Conservation (phyloP, 371 early-diverging fungal genomes). For the Mucor velutinosus region DNA sequence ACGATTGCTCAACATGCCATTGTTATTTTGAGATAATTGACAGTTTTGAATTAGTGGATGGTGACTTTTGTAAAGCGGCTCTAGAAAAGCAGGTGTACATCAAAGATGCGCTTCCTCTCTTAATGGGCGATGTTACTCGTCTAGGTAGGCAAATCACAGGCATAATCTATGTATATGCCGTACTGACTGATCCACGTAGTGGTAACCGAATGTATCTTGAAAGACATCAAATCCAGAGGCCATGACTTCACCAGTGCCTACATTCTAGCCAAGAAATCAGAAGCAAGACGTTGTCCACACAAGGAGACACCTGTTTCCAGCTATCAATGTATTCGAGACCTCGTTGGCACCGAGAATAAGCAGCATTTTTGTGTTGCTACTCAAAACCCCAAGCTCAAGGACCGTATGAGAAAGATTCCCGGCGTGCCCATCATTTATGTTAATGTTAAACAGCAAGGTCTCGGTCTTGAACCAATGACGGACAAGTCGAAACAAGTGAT, state of each 20-base stretch:
- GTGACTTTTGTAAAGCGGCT: conserved; percentile 70
- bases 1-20: neutral
- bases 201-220: conserved; percentile 80
- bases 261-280: conserved; percentile 66
- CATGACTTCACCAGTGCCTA: conserved; percentile 62
- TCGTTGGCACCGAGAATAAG: conserved; percentile 72
- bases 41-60: conserved; percentile 60
- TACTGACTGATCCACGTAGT: conserved; percentile 42
- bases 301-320: conserved; percentile 56
- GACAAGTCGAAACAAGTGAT: conserved; percentile 19
- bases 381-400: conserved; percentile 71
- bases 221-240: conserved; percentile 71
- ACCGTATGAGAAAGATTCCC: conserved; percentile 69
- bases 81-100: conserved; percentile 61
- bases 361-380: conserved; percentile 85
- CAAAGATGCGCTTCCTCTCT: conserved; percentile 53
- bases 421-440: conserved; percentile 90
- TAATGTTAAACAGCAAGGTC: conserved; percentile 44
- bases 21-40: neutral
- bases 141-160: conserved; percentile 1
- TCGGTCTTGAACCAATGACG: conserved; percentile 79
- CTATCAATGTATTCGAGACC: conserved; percentile 70
- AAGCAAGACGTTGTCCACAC: conserved; percentile 82
- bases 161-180: neutral
- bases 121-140: conserved; percentile 55